These are phyloP conservation scores for Cadophora sp. DNA, from an alignment of 2,329 filamentous ascomycete species.

Conservation along the genomic window DNA sequence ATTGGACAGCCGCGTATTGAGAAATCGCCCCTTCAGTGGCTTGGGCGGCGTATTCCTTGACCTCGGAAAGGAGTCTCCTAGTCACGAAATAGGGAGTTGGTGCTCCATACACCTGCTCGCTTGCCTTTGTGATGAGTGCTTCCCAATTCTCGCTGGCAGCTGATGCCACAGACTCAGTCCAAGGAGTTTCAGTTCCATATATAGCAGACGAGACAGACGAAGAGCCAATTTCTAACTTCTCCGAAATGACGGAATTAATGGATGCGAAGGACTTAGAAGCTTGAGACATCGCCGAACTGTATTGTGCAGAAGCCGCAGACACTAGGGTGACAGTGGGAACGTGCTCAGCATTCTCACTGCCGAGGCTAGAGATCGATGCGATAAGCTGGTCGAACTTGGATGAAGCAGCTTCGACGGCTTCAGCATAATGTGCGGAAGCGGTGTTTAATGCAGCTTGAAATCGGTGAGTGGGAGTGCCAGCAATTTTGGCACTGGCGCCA, in stretches of 20 bases:
- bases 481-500: conserved; percentile 34
- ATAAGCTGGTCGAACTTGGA: conserved; percentile 49
- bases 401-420: conserved; percentile 48
- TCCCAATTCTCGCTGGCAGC: conserved; percentile 51
- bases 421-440: conserved; percentile 33
- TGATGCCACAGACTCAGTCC: conserved; percentile 58
- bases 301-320: conserved; percentile 52
- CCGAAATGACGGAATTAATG: conserved; percentile 61
- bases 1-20: conserved; percentile 74
- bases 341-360: conserved; percentile 44
- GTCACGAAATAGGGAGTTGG: conserved; percentile 46
- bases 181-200: conserved; percentile 53
- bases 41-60: conserved; percentile 64
- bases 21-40: conserved; percentile 65
- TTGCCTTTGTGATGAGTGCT: conserved; percentile 43
- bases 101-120: conserved; percentile 42
- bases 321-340: conserved; percentile 48
- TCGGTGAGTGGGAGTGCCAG: conserved; percentile 35
- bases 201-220: conserved; percentile 35
- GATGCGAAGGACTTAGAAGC: conserved; percentile 57
- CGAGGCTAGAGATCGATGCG: conserved; percentile 48
- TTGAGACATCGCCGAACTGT: conserved; percentile 50
- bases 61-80: conserved; percentile 54
- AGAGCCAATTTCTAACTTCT: conserved; percentile 48
- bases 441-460: conserved; percentile 37